Conservation (phyloP, 257 asterid species). For the Eustoma russellianum region DNA sequence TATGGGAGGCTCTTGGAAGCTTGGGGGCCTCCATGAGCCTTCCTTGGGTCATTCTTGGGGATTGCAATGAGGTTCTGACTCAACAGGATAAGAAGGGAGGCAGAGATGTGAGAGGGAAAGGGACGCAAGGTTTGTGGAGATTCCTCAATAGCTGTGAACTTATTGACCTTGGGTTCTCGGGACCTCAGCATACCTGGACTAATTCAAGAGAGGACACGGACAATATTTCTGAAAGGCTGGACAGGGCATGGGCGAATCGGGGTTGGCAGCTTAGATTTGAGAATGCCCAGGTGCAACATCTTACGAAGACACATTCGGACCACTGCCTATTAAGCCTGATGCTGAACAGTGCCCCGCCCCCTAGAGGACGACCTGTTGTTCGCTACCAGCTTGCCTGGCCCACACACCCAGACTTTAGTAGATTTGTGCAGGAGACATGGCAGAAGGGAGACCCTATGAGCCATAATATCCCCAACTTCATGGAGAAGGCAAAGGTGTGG, state of each 20-base stretch:
- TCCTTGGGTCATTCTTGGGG: neutral
- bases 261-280: neutral
- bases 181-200: neutral
- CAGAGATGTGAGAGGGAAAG: neutral
- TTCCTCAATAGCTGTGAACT: neutral
- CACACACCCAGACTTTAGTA: neutral
- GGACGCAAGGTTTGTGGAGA: neutral
- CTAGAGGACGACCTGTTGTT: neutral
- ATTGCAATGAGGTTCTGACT: neutral
- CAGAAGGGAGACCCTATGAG: neutral
- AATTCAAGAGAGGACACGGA: neutral
- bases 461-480: neutral
- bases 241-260: neutral
- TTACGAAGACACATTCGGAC: neutral
- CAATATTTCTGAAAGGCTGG: neutral
- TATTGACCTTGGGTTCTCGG: neutral
- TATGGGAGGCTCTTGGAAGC: no score
- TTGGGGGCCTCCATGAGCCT: no score
- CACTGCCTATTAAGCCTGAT: no score
- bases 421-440: neutral
- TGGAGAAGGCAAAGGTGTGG: neutral
- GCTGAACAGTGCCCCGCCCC: no score
- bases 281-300: neutral
- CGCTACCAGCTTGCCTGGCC: neutral
- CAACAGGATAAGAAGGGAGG: neutral